These are phyloP conservation scores for Apodospora peruviana DNA, from an alignment of 495 filamentous ascomycete genomes.

Conservation along the genomic window DNA sequence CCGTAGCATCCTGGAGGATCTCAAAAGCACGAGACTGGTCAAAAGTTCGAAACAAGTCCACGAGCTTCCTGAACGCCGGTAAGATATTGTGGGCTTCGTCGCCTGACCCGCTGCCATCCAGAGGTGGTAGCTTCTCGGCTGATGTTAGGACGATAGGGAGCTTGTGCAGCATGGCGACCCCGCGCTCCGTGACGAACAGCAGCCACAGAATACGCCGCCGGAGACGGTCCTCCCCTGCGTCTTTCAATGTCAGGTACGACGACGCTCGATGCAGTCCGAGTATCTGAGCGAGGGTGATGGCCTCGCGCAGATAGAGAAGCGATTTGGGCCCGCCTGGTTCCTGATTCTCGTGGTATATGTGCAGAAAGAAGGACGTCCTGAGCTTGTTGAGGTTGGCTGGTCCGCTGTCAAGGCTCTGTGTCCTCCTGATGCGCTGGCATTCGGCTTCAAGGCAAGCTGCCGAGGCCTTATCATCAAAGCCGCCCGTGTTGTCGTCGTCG, in stretches of 20 bases:
- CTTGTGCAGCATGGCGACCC: constrained; percentile 40
- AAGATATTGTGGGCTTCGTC: constrained; percentile 31
- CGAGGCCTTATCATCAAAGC: constrained; percentile 19
- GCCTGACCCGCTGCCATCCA: constrained; percentile 17
- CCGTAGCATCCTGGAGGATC: constrained; percentile 31
- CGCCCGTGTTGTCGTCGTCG: constrained; percentile 17
- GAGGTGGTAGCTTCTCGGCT: constrained; percentile 26
- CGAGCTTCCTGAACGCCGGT: constrained; percentile 38
- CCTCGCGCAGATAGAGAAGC: constrained; percentile 36
- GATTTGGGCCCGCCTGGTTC: constrained; percentile 35
- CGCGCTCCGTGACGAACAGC: constrained; percentile 43
- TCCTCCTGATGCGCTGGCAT: constrained; percentile 11
- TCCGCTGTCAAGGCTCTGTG: constrained; percentile 7
- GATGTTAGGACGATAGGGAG: constrained; percentile 34
- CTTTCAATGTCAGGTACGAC: constrained; percentile 27
- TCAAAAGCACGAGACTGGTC: constrained; percentile 35
- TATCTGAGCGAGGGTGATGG: constrained; percentile 42
- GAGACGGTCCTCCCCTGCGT: constrained; percentile 27
- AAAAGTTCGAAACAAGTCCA: constrained; percentile 37
- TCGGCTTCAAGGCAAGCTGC: constrained; percentile 18
- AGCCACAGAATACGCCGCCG: constrained; percentile 39
- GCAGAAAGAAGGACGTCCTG: constrained; percentile 40
- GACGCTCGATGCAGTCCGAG: constrained; percentile 35
- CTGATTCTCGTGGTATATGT: constrained; percentile 42
- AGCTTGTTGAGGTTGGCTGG: constrained; percentile 21